Evolutionary conservation across 768 basidiomycete species (phyloP), one percentile per base, ranked within the genome.

Genomic region (Neoboletus subvelutipes): DNA sequence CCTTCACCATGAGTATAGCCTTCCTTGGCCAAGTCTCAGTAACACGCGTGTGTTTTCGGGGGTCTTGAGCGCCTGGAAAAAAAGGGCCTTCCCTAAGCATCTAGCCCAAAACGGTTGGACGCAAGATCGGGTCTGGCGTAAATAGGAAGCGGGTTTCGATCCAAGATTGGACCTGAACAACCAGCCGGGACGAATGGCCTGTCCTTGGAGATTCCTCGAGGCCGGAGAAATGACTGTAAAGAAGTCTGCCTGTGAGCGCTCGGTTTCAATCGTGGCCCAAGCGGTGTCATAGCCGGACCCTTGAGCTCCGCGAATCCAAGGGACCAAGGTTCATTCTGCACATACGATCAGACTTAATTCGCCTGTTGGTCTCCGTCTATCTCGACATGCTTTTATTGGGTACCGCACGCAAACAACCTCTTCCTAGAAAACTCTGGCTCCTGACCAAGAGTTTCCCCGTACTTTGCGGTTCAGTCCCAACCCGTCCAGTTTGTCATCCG

Each of bases 51-150:
- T 64, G 54, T 53, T 68, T 62, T 60, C 61, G 57, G 67, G 69
- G 65, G 59, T 60, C 65, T 58, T 61, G 58, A 59, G 70, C 62
- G 62, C 59, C 60, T 58, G 53, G 59, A 58, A 61, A 64, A 72
- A 67, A 65, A 67, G 46, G 62, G 54, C 46, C 55, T 26, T 61
- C 53, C 50, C 45, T 43, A 50, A 60, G 47, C 51, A 63, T 72
- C 76, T 76, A 80, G 76, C 77, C 79, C 77, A 77, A 75, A 81
- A 69, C 68, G 76, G 50, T 15, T 10, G 78, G 73, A 77, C 71
- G 67, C 75, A 72, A 74, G 75, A 79, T 77, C 78, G 51, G 26
- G 36, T 36, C 75, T 67, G 71, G 72, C 68, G 62, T 73, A 77
- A 78, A 75, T 73, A 75, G 73, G 69, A 78, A 78, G 68, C 69